These are phyloP conservation scores for Fusarium piperis DNA, from an alignment of 2,329 filamentous ascomycete genomes.

Conservation along the genomic window DNA sequence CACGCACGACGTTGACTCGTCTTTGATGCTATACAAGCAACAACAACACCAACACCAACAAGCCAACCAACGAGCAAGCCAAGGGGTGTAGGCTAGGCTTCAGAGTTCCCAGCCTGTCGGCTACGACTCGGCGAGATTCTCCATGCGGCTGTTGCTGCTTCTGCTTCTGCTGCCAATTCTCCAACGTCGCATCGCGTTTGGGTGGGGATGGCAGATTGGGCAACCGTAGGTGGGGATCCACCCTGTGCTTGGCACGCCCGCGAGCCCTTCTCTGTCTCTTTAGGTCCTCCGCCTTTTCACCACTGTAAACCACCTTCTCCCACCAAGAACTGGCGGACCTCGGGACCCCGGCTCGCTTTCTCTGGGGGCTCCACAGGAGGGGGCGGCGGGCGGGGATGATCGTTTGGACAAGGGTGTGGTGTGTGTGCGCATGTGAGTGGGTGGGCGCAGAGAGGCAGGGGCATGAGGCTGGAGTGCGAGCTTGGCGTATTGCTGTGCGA, in stretches of 20 bases:
- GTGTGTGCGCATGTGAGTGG: background rate
- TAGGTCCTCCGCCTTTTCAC: conserved; percentile 40
- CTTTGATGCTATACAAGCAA: background rate
- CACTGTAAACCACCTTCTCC: conserved; percentile 32
- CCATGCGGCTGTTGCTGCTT: conserved; percentile 18
- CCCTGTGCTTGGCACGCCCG: background rate
- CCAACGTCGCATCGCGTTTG: conserved; percentile 11
- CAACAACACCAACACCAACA: background rate
- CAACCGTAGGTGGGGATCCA: background rate
- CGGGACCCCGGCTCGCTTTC: conserved; percentile 16
- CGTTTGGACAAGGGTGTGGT: conserved; percentile 17
- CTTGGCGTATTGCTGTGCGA: background rate
- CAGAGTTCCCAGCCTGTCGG: conserved; percentile 29
- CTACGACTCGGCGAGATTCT: conserved; percentile 36
- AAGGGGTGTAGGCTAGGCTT: background rate
- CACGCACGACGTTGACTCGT: background rate
- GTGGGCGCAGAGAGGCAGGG: background rate
- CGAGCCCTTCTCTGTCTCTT: background rate
- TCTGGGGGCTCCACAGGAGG: conserved; percentile 26
- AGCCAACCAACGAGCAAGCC: background rate
- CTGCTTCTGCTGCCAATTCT: background rate
- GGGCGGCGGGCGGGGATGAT: conserved; percentile 20
- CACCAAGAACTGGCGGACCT: conserved; percentile 42
- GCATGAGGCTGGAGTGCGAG: background rate
- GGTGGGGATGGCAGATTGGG: conserved; percentile 1